Percentiles rank a stretch among this genome's conserved stretches.
These are phyloP conservation scores for Limnanthes douglasii DNA, from an alignment of 345 rosid genomes.

Conservation along the genomic window DNA sequence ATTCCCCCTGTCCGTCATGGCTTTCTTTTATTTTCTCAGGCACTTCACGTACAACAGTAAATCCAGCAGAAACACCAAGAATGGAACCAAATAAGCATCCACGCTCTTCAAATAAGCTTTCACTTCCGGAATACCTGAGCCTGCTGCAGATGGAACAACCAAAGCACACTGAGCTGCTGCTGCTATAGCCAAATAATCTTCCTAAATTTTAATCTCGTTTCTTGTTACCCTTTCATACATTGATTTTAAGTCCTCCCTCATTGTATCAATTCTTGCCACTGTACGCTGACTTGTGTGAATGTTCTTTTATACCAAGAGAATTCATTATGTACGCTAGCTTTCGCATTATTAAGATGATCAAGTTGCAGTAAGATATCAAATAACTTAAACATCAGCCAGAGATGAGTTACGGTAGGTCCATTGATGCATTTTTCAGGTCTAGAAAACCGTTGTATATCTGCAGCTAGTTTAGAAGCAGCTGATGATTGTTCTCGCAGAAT, in stretches of 20 bases:
- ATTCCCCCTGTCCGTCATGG: slow-evolving; percentile 44
- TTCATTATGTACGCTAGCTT: slow-evolving; percentile 99
- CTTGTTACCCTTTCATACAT: too few relatives aligned
- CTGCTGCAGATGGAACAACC: too few relatives aligned
- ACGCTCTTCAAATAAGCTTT: too few relatives aligned
- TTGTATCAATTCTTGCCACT: slow-evolving; percentile 99
- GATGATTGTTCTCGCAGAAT: slow-evolving; percentile 96
- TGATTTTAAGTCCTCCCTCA: slow-evolving; percentile 99
- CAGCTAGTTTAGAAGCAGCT: slow-evolving; percentile 89
- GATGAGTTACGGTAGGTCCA: slow-evolving; percentile 93
- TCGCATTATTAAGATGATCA: slow-evolving; percentile 97
- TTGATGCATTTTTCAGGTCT: slow-evolving; percentile 94
- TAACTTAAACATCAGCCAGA: slow-evolving; percentile 94
- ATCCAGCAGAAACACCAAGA: too few relatives aligned
- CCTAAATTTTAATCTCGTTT: too few relatives aligned
- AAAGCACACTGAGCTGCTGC: too few relatives aligned
- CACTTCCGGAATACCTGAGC: too few relatives aligned
- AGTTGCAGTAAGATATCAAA: slow-evolving; percentile 96
- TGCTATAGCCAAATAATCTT: too few relatives aligned
- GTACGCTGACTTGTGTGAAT: slow-evolving; percentile 94
- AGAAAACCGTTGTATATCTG: slow-evolving; percentile 98
- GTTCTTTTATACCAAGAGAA: slow-evolving; percentile 99
- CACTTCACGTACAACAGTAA: slow-evolving; percentile 42
- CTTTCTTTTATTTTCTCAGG: slow-evolving; percentile 49
- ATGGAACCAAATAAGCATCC: too few relatives aligned